These are phyloP conservation scores for Fusarium sp. DNA, from an alignment of 2,329 filamentous ascomycete species.

Conservation along the genomic window DNA sequence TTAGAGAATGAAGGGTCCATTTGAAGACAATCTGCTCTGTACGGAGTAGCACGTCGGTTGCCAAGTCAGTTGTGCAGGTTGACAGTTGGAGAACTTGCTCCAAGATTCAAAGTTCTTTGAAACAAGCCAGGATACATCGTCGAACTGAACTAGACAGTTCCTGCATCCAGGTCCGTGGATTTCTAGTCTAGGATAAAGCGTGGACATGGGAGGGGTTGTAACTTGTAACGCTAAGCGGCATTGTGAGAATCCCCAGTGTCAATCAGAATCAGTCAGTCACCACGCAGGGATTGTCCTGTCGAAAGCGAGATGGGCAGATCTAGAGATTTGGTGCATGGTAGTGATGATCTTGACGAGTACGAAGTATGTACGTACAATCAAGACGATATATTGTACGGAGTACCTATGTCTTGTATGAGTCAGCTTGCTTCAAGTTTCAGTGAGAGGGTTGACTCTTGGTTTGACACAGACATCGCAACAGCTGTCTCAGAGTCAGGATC, in stretches of 20 bases:
- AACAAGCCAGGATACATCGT: slow-evolving; percentile 24
- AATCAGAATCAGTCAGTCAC: slow-evolving; percentile 18
- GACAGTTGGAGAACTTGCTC: not conserved
- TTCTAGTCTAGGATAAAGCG: slow-evolving; percentile 24
- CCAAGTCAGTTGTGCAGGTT: not conserved
- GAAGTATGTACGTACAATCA: no score
- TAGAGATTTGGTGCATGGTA: slow-evolving; percentile 34
- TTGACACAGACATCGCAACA: slow-evolving; percentile 19
- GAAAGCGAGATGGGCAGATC: slow-evolving; percentile 44
- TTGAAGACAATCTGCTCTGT: not conserved
- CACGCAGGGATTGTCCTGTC: slow-evolving; percentile 34
- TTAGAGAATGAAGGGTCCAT: slow-evolving; percentile 2
- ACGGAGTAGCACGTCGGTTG: not conserved
- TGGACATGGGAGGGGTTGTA: slow-evolving; percentile 20
- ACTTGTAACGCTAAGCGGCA: slow-evolving; percentile 14
- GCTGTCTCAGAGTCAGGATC: slow-evolving; percentile 30
- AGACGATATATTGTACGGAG: not conserved
- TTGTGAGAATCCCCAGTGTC: slow-evolving; percentile 40
- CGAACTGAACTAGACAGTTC: slow-evolving; percentile 23
- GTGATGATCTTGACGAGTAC: slow-evolving; percentile 2
- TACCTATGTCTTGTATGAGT: not conserved
- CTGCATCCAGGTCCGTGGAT: slow-evolving; percentile 46
- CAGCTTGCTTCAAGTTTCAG: slow-evolving; percentile 24
- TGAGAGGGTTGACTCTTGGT: not conserved
- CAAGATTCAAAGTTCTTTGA: not conserved